These are phyloP conservation scores for Saccharomycopsis babjevae DNA, from an alignment of 805 yeast species.

Conservation along the genomic window DNA sequence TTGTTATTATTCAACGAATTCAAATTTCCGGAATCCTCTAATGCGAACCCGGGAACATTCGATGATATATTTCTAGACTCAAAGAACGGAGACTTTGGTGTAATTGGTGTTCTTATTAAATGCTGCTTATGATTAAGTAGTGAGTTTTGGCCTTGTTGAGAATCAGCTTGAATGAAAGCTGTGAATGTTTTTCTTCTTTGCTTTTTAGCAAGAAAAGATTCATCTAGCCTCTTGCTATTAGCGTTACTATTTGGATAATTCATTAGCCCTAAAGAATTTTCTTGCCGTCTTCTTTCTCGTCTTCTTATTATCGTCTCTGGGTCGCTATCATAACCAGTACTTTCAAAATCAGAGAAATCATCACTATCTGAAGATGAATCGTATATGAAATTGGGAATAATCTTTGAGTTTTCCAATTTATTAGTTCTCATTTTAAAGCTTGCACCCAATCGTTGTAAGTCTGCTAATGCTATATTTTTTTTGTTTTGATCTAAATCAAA, in stretches of 20 bases:
- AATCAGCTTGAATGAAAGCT: not conserved
- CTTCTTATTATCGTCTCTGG: conserved; percentile 7
- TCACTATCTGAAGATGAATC: conserved; percentile 26
- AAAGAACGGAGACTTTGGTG: conserved; percentile 15
- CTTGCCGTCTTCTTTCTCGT: not conserved
- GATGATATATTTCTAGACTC: not conserved
- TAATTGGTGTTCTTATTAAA: conserved; percentile 3
- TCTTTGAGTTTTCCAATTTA: conserved; percentile 30
- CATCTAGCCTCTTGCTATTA: not conserved
- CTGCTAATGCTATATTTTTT: conserved; percentile 33
- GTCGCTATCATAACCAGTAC: conserved; percentile 15
- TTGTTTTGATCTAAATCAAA: not conserved
- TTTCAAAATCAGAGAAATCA: conserved; percentile 19
- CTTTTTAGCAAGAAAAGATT: not conserved
- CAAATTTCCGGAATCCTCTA: conserved; percentile 6
- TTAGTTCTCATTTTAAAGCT: conserved; percentile 69
- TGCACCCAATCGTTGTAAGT: conserved; percentile 66
- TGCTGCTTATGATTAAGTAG: not conserved
- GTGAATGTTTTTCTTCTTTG: conserved; percentile 16
- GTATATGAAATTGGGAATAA: conserved; percentile 22
- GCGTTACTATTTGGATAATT: not conserved
- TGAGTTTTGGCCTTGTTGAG: not conserved
- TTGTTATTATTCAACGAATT: conserved; percentile 10
- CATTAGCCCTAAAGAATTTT: conserved; percentile 1
- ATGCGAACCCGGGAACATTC: not conserved